These are phyloP conservation scores for Phlegmacium glaucopus DNA, from an alignment of 768 basidiomycete species.

Conservation along the genomic window DNA sequence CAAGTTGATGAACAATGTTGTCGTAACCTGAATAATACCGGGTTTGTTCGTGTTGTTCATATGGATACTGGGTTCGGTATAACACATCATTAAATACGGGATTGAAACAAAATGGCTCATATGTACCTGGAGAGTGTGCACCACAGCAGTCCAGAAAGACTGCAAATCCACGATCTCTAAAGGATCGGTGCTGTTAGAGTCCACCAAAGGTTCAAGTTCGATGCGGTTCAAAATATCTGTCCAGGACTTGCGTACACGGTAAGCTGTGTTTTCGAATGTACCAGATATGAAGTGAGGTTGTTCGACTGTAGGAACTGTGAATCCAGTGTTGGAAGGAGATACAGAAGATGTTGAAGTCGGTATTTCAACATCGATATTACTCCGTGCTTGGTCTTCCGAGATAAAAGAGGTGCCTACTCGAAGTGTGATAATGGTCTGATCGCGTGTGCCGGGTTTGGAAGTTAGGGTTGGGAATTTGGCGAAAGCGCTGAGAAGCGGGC, in stretches of 20 bases:
- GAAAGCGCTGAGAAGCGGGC: slow-evolving; percentile 49
- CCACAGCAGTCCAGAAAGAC: slow-evolving; percentile 60
- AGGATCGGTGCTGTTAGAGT: slow-evolving; percentile 20
- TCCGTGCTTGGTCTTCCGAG: slow-evolving; percentile 60
- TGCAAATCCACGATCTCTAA: slow-evolving; percentile 34
- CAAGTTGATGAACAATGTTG: slow-evolving; percentile 48
- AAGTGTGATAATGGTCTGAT: slow-evolving; percentile 38
- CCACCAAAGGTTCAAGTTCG: slow-evolving; percentile 38
- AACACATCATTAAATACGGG: background rate
- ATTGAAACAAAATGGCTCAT: background rate
- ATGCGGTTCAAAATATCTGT: slow-evolving; percentile 53
- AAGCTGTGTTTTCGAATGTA: slow-evolving; percentile 50
- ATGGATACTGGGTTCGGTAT: slow-evolving; percentile 55
- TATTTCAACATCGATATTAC: slow-evolving; percentile 41
- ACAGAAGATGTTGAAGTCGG: slow-evolving; percentile 12
- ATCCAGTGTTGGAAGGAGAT: background rate
- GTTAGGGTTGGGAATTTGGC: slow-evolving; percentile 36
- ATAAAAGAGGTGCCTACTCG: slow-evolving; percentile 74
- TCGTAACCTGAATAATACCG: slow-evolving; percentile 79
- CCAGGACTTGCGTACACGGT: slow-evolving; percentile 48
- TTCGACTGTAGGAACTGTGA: background rate
- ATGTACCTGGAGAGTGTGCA: slow-evolving; percentile 56
- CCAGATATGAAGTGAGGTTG: slow-evolving; percentile 10
- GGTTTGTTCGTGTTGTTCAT: slow-evolving; percentile 65
- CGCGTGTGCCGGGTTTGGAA: too few relatives aligned